A percentile compares a stretch with the other conserved stretches of the same genome.
These are phyloP conservation scores for Nemania serpens DNA, from an alignment of 2,329 filamentous ascomycete genomes.

Conservation along the genomic window DNA sequence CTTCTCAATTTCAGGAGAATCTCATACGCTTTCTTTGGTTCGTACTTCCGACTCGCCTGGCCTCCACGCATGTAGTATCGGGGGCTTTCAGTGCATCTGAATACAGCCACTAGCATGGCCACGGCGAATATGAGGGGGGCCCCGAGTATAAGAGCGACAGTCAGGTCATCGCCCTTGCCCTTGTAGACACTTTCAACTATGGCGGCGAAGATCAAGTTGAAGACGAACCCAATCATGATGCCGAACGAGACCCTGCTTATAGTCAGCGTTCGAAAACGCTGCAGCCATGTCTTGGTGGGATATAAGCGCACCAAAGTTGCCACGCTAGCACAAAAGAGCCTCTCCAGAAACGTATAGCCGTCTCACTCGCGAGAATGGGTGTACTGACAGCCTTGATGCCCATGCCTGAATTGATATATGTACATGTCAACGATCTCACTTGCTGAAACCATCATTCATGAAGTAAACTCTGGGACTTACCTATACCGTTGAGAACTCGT, in stretches of 20 bases:
- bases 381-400: conserved; percentile 12
- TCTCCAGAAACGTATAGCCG: conserved; percentile 16
- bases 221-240: conserved; percentile 14
- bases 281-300: neutral
- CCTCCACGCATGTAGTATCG: conserved; percentile 6
- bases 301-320: conserved; percentile 7
- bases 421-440: neutral
- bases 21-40: conserved; percentile 4
- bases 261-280: neutral
- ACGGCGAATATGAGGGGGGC: conserved; percentile 6
- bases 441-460: neutral
- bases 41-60: neutral
- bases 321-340: conserved; percentile 13
- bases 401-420: neutral
- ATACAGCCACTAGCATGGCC: conserved; percentile 3
- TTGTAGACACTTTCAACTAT: neutral
- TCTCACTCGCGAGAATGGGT: conserved; percentile 12
- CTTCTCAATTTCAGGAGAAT: conserved; percentile 6
- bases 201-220: conserved; percentile 13
- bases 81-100: conserved; percentile 7
- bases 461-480: neutral
- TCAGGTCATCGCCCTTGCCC: neutral
- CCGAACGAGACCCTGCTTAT: conserved; percentile 5
- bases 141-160: conserved; percentile 9
- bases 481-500: conserved; percentile 5